Conservation (phyloP, 306 rosid genomes). For the Castanopsis chinensis region DNA sequence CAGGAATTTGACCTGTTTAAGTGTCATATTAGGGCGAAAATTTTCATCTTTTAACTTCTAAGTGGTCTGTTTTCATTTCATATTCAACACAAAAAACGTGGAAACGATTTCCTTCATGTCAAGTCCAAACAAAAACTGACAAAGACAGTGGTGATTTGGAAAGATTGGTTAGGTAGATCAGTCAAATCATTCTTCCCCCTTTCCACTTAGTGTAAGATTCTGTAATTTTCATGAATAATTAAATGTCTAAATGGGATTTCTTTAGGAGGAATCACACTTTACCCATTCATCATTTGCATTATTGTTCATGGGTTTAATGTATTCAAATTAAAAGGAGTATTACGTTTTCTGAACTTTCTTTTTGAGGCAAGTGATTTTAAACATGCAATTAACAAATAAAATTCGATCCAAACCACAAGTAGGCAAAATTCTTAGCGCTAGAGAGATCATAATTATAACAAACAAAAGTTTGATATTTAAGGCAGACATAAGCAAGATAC, state of each 20-base stretch:
- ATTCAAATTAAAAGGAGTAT: too few relatives aligned
- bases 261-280: neutral
- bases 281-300: too few relatives aligned
- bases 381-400: too few relatives aligned
- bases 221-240: too few relatives aligned
- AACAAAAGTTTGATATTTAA: neutral
- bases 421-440: too few relatives aligned
- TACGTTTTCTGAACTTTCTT: too few relatives aligned
- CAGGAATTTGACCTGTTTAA: neutral
- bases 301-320: neutral
- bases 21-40: neutral
- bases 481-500: neutral
- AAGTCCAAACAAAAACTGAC: neutral
- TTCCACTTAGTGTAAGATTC: neutral
- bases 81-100: neutral
- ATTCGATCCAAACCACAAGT: too few relatives aligned
- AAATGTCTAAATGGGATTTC: neutral
- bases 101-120: neutral
- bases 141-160: neutral
- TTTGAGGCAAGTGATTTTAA: too few relatives aligned
- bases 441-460: neutral
- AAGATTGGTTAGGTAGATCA: neutral
- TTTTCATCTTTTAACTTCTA: neutral
- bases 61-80: neutral
- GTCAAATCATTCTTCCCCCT: neutral